Evolutionary conservation across 495 filamentous ascomycete genomes (phyloP), one percentile per base, ranked within the genome.

Genomic region (Letharia lupina): DNA sequence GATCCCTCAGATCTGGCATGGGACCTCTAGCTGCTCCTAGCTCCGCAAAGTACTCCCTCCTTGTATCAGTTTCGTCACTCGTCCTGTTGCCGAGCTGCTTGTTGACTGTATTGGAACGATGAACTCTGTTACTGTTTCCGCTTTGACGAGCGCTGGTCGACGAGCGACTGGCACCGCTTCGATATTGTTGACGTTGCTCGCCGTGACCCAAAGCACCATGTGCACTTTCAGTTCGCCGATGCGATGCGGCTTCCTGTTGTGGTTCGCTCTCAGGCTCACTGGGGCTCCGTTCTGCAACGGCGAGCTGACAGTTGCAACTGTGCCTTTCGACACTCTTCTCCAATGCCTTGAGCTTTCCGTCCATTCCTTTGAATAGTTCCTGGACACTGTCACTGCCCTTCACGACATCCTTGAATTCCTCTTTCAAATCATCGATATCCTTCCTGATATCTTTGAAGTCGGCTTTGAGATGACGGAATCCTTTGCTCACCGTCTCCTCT

Each of bases 1-100:
- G 71, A 45, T 66, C 52, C 39, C 67, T 64, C 28, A 73, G 39
- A 54, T 73, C 71, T 15, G 71, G 71, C 42, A 52, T 60, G 15
- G 66, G 60, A 37, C 67, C 70, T 59, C 47, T 68, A 20, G 52
- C 42, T 18, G 45, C 59, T 33, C 66, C 66, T 23, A 67, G 15
- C 45, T 64, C 62, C 18, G 64, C 59, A 63, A 58, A 65, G n/a
- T 65, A 63, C 10, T 61, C 64, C 37, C 54, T 56, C 48, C 65
- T 64, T 20, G 8, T 54, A 40, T 45, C 62, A 37, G 61, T 56
- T 28, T 65, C 68, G 5, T 65, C 64, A n/a, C 61, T 70, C 10
- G 23, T 65, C 1, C 47, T 59, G n/a, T 61, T 54, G 28, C 18
- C 47, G 11, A 40, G 28, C 20, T 65, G 60, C 50, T 58, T 52